Evolutionary conservation across 108 stramenopile species (phyloP).

Genomic region (Cyclotella choctawhatcheeana): DNA sequence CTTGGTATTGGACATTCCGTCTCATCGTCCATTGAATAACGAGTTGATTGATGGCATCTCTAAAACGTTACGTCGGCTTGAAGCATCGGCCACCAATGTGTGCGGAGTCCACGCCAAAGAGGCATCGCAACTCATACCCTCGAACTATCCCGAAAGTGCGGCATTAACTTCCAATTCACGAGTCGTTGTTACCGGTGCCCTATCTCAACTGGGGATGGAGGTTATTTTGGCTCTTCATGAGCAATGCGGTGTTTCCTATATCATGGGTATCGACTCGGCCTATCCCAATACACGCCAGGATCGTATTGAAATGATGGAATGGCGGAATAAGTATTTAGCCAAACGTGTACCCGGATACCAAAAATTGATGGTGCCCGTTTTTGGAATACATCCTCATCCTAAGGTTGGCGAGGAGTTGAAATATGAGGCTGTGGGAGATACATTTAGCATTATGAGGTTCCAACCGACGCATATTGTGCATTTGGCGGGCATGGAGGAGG

Average conservation of each 20-base stretch:
- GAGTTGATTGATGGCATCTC: neutral
- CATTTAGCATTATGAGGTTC: slow-evolving; percentile 43
- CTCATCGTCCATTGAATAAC: slow-evolving; percentile 32
- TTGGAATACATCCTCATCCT: slow-evolving; percentile 55
- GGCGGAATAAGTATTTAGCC: slow-evolving; percentile 28
- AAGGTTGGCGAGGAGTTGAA: slow-evolving; percentile 31
- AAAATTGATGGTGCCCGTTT: slow-evolving; percentile 29
- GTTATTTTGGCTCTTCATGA: slow-evolving; percentile 56
- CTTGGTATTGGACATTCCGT: slow-evolving; percentile 32
- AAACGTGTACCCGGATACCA: slow-evolving; percentile 45
- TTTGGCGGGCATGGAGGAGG: slow-evolving; percentile 45
- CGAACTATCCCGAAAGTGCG: slow-evolving; percentile 23
- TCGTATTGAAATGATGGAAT: slow-evolving; percentile 46
- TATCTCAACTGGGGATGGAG: slow-evolving; percentile 64
- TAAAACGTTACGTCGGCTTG: slow-evolving; percentile 9
- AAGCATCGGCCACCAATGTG: neutral
- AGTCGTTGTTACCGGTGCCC: slow-evolving; percentile 64
- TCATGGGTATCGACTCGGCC: slow-evolving; percentile 59
- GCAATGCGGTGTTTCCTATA: slow-evolving; percentile 56
- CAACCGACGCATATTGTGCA: slow-evolving; percentile 63
- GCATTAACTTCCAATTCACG: slow-evolving; percentile 28
- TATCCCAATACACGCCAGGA: slow-evolving; percentile 55
- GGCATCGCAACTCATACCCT: slow-evolving; percentile 41
- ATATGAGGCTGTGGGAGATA: slow-evolving; percentile 20
- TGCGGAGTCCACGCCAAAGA: slow-evolving; percentile 40